phyloP scores from a whole-genome alignment of 208 protist genomes.

The Crithidia bombi region DNA sequence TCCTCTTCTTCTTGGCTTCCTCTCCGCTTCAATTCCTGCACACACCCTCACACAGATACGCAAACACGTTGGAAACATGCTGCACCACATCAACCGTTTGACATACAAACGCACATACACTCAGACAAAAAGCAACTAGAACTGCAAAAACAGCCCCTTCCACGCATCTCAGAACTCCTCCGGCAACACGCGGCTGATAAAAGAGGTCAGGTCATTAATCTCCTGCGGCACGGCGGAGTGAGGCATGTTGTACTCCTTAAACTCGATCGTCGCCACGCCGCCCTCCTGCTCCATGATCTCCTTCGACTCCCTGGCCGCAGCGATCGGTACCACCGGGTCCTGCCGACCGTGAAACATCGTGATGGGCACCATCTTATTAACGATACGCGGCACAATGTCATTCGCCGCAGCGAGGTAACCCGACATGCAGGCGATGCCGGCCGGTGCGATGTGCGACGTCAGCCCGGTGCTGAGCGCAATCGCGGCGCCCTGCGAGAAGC shows the following conservation, averaged over 20 bases:
- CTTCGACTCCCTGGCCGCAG: constrained; percentile 51
- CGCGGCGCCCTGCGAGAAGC: constrained; percentile 93
- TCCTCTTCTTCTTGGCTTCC: no score
- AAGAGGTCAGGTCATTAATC: constrained; percentile 67
- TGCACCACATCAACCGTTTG: no score
- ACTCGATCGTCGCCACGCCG: constrained; percentile 38
- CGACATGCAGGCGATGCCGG: constrained; percentile 75
- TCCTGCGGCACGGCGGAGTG: constrained; percentile 77
- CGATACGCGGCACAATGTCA: constrained; percentile 53
- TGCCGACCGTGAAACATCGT: constrained; percentile 81
- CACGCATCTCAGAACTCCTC: constrained; percentile 17
- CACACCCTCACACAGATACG: no score
- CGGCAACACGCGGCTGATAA: constrained; percentile 64
- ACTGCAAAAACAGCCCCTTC: no score
- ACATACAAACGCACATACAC: no score
- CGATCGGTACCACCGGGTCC: constrained; percentile 80
- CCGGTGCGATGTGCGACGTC: constrained; percentile 56
- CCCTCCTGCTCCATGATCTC: constrained; percentile 49
- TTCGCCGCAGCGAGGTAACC: constrained; percentile 72
- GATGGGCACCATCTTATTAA: constrained; percentile 42
- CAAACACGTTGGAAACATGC: no score
- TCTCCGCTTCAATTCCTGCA: no score
- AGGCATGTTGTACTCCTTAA: constrained; percentile 84
- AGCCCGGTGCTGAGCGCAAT: constrained; percentile 78
- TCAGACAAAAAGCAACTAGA: no score